A percentile compares a stretch with the other conserved stretches of the same genome.
These are phyloP conservation scores for Wickerhamomyces sp. DNA, from an alignment of 1,139 yeast genomes.

Conservation along the genomic window DNA sequence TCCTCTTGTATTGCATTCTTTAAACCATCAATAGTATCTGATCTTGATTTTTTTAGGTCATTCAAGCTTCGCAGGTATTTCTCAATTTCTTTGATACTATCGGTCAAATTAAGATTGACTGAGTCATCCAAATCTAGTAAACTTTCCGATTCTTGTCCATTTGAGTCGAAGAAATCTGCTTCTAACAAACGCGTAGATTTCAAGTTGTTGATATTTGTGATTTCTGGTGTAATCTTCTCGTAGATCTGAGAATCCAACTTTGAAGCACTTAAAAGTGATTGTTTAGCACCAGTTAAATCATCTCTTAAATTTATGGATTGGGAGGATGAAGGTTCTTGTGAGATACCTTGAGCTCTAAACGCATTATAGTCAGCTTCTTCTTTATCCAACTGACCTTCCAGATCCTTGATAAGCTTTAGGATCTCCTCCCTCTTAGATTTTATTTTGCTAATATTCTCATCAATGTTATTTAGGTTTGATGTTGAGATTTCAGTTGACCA, in stretches of 20 bases:
- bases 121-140: slow-evolving; percentile 17
- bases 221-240: slow-evolving; percentile 33
- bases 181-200: slow-evolving; percentile 28
- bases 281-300: slow-evolving; percentile 54
- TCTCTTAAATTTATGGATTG: slow-evolving; percentile 35
- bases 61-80: slow-evolving; percentile 23
- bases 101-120: slow-evolving; percentile 9
- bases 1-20: slow-evolving; percentile 73
- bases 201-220: slow-evolving; percentile 32
- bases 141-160: slow-evolving; percentile 9
- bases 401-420: slow-evolving; percentile 32
- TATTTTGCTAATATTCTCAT: slow-evolving; percentile 23
- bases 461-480: slow-evolving; percentile 26
- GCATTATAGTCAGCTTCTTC: slow-evolving; percentile 33
- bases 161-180: slow-evolving; percentile 19
- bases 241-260: slow-evolving; percentile 58
- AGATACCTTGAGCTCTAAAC: slow-evolving; percentile 28
- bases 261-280: slow-evolving; percentile 64
- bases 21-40: slow-evolving; percentile 55
- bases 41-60: slow-evolving; percentile 47
- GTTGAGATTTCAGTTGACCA: slow-evolving; percentile 25
- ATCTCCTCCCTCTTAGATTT: slow-evolving; percentile 36
- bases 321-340: slow-evolving; percentile 33
- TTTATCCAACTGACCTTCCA: slow-evolving; percentile 34
- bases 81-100: slow-evolving; percentile 18